These are phyloP conservation scores for Saraca asoca DNA, from an alignment of 331 rosid species.

Conservation along the genomic window DNA sequence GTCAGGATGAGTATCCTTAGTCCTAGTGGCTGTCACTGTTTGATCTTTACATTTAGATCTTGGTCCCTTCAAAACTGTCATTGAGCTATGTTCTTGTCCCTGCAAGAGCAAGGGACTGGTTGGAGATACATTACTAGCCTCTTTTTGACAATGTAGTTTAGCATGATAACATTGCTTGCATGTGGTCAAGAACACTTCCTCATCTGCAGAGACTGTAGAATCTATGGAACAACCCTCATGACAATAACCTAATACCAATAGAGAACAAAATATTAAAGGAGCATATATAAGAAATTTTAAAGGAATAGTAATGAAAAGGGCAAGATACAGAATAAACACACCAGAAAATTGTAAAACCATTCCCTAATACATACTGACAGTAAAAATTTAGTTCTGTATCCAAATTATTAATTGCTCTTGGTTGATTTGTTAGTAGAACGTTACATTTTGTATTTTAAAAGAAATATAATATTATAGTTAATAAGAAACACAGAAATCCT, in stretches of 20 bases:
- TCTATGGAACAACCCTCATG: constrained; percentile 64
- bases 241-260: constrained; percentile 65
- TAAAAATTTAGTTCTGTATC: too few relatives aligned
- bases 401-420: constrained; percentile 20
- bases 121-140: constrained; percentile 67
- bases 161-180: constrained; percentile 76
- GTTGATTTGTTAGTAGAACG: neutral
- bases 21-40: constrained; percentile 38
- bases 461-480: too few relatives aligned
- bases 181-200: constrained; percentile 45
- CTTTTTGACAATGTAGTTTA: constrained; percentile 49
- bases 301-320: neutral
- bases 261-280: constrained; percentile 31
- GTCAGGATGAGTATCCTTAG: constrained; percentile 43
- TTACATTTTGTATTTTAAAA: too few relatives aligned
- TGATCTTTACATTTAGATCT: constrained; percentile 46
- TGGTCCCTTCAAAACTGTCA: constrained; percentile 49
- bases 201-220: constrained; percentile 46
- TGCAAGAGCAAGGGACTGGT: constrained; percentile 71
- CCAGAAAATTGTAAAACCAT: neutral
- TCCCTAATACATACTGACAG: too few relatives aligned
- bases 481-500: constrained; percentile 10
- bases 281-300: neutral
- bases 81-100: constrained; percentile 50
- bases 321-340: constrained; percentile 18